Conservation (phyloP, 2,329 filamentous ascomycete genomes). For the Proliferodiscus dingleyae region DNA sequence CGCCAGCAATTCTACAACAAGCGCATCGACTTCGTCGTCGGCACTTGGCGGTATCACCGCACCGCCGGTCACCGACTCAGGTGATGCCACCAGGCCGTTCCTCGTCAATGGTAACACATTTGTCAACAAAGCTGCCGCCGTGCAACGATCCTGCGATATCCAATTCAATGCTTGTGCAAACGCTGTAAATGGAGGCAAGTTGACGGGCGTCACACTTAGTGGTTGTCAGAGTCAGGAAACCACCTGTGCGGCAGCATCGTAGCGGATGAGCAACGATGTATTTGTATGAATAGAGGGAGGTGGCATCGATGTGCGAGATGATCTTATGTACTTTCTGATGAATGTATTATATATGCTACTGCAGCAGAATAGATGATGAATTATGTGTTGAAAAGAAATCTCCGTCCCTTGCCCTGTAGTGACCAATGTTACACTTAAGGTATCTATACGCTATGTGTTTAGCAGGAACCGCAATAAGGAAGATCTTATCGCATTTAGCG, state of each 20-base stretch:
- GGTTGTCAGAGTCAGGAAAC: conserved; percentile 23
- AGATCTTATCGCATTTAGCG: no score
- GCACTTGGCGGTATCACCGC: conserved; percentile 44
- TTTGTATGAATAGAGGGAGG: neutral
- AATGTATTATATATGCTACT: no score
- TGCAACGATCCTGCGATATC: conserved; percentile 56
- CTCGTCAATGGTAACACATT: conserved; percentile 53
- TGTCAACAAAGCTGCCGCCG: conserved; percentile 48
- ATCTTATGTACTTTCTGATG: no score
- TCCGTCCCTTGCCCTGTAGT: no score
- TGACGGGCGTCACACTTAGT: conserved; percentile 14
- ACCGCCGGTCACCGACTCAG: conserved; percentile 45
- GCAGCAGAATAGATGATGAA: no score
- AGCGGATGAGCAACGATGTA: neutral
- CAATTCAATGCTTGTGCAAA: conserved; percentile 58
- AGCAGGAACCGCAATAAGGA: no score
- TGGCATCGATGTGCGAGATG: no score
- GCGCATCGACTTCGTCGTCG: no score
- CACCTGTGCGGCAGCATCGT: conserved; percentile 12
- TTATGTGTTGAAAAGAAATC: no score
- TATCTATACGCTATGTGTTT: no score
- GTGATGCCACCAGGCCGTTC: conserved; percentile 48
- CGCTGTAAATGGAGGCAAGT: conserved; percentile 46
- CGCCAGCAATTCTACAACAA: neutral
- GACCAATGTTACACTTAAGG: no score